Evolutionary conservation across 768 basidiomycete genomes (phyloP).

Genomic region (Hericium erinaceus): DNA sequence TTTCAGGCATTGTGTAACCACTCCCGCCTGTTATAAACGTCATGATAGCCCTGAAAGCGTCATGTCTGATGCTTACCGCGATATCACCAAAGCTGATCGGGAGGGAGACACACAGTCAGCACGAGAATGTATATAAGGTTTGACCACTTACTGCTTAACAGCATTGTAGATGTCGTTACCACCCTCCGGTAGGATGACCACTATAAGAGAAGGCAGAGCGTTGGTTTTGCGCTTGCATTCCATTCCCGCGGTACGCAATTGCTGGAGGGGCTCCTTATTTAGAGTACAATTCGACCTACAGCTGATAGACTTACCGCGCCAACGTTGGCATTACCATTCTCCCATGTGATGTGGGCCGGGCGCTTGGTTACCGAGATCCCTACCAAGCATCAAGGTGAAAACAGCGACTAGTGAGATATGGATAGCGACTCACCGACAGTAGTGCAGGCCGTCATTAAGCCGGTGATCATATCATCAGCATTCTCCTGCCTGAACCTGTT

Average conservation of each 20-base stretch:
- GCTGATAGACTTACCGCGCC: slow-evolving; percentile 4
- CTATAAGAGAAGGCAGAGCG: slow-evolving; percentile 45
- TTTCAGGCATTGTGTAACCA: slow-evolving; percentile 75
- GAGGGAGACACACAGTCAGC: background rate
- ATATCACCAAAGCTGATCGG: slow-evolving; percentile 61
- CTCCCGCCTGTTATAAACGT: slow-evolving; percentile 40
- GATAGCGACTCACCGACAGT: slow-evolving; percentile 47
- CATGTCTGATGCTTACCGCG: slow-evolving; percentile 25
- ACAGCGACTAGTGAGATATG: background rate
- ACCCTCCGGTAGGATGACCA: slow-evolving; percentile 63
- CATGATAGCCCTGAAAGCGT: background rate
- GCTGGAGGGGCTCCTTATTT: slow-evolving; percentile 19
- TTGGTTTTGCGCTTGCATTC: slow-evolving; percentile 33
- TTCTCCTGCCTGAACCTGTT: slow-evolving; percentile 42
- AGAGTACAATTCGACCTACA: background rate
- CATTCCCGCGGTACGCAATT: slow-evolving; percentile 42
- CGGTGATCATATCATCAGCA: slow-evolving; percentile 45
- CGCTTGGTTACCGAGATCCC: slow-evolving; percentile 48
- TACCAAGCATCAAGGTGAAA: slow-evolving; percentile 17
- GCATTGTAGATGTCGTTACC: slow-evolving; percentile 70
- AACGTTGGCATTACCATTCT: slow-evolving; percentile 50
- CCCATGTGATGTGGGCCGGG: slow-evolving; percentile 39
- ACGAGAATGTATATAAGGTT: slow-evolving; percentile 1
- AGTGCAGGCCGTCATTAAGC: slow-evolving; percentile 37
- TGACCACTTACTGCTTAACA: slow-evolving; percentile 59